These are phyloP conservation scores for Conticribra guillardii DNA, from an alignment of 108 stramenopile genomes.

Conservation along the genomic window DNA sequence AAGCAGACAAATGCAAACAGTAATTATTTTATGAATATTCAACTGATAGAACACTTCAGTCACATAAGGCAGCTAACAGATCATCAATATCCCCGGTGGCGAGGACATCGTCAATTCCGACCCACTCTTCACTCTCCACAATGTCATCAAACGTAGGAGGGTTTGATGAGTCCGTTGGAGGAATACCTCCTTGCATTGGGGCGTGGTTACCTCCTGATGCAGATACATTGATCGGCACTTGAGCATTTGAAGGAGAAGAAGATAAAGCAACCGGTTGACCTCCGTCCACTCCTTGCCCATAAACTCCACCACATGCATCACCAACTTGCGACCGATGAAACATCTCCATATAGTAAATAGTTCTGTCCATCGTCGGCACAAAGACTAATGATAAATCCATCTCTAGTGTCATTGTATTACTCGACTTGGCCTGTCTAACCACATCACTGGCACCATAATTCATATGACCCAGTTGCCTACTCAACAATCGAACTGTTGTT, in stretches of 20 bases:
- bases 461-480: constrained; percentile 2
- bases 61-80: background rate
- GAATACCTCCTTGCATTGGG: background rate
- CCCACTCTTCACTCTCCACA: constrained; percentile 26
- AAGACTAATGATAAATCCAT: background rate
- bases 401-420: background rate
- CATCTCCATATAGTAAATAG: constrained; percentile 19
- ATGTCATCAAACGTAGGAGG: constrained; percentile 28
- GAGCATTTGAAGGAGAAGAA: too few relatives aligned
- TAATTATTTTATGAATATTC: too few relatives aligned
- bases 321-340: constrained; percentile 1
- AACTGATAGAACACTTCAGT: too few relatives aligned
- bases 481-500: constrained; percentile 24
- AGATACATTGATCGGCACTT: too few relatives aligned
- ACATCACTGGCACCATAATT: constrained; percentile 4
- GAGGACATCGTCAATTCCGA: constrained; percentile 2
- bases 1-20: too few relatives aligned
- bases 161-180: background rate
- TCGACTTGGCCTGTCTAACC: constrained; percentile 1
- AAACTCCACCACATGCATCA: background rate
- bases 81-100: background rate
- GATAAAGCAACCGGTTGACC: too few relatives aligned
- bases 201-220: background rate
- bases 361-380: constrained; percentile 15
- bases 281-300: too few relatives aligned